Conservation (phyloP, 2,329 filamentous ascomycete genomes). For the Paecilomyces niveus region DNA sequence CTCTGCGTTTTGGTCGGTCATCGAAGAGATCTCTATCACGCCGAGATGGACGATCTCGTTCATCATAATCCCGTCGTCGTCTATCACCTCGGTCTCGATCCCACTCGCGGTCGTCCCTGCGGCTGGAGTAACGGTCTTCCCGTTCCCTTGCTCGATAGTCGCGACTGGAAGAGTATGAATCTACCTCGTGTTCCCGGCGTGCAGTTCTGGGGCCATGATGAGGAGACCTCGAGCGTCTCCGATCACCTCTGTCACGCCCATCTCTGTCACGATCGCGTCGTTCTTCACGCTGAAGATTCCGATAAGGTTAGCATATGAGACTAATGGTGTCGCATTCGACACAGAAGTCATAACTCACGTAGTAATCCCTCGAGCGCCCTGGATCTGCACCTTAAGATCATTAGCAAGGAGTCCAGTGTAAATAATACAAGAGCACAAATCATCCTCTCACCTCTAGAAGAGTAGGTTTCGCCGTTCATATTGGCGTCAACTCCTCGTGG, state of each 20-base stretch:
- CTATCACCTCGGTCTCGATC: slow-evolving; percentile 59
- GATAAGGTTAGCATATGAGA: slow-evolving; percentile 15
- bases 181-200: slow-evolving; percentile 68
- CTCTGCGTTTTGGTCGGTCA: slow-evolving; percentile 46
- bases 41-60: slow-evolving; percentile 55
- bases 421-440: slow-evolving; percentile 6
- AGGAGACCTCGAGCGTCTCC: slow-evolving; percentile 81
- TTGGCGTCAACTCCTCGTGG: slow-evolving; percentile 20
- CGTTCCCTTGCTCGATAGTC: slow-evolving; percentile 89
- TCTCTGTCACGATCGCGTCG: slow-evolving; percentile 36
- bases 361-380: slow-evolving; percentile 48
- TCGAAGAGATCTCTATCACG: slow-evolving; percentile 58
- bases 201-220: slow-evolving; percentile 60
- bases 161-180: slow-evolving; percentile 87
- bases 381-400: slow-evolving; percentile 38
- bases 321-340: background rate
- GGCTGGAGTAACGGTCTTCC: slow-evolving; percentile 79
- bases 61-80: slow-evolving; percentile 55
- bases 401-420: slow-evolving; percentile 21
- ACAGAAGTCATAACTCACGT: slow-evolving; percentile 33
- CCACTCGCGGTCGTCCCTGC: slow-evolving; percentile 69
- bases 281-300: slow-evolving; percentile 36
- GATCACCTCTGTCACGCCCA: slow-evolving; percentile 47
- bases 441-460: slow-evolving; percentile 60
- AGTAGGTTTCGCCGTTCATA: slow-evolving; percentile 85